Conservation (phyloP, 2,329 filamentous ascomycete species). For the Ampelomyces quisqualis region DNA sequence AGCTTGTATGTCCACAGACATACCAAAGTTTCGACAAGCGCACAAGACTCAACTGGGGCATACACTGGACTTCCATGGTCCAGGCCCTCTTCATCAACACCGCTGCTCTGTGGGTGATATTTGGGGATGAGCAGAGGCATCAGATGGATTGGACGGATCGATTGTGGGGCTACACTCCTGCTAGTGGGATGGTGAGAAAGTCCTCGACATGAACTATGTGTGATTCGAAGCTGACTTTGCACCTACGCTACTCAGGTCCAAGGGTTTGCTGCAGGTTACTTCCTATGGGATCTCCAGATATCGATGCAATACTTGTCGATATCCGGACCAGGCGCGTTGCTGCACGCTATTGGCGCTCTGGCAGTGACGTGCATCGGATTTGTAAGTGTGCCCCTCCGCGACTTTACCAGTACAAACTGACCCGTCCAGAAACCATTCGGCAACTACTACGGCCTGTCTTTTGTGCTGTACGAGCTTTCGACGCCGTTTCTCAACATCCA, state of each 20-base stretch:
- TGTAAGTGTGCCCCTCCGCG: no score
- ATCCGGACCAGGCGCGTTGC: conserved; percentile 72
- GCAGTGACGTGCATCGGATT: conserved; percentile 76
- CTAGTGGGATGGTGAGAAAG: conserved; percentile 60
- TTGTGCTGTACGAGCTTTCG: conserved; percentile 84
- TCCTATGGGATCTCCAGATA: conserved; percentile 76
- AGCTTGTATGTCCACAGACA: conserved; percentile 59
- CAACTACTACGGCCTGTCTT: conserved; percentile 77
- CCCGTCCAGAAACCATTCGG: conserved; percentile 69
- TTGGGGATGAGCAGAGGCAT: conserved; percentile 63
- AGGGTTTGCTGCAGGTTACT: conserved; percentile 75
- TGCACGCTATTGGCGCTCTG: conserved; percentile 72
- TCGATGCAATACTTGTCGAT: conserved; percentile 67
- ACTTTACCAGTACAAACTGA: no score
- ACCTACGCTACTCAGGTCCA: conserved; percentile 51
- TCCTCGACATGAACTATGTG: neutral
- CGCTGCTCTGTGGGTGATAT: conserved; percentile 71
- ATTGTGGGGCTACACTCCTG: conserved; percentile 76
- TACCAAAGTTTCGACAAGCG: conserved; percentile 63
- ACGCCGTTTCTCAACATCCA: conserved; percentile 83
- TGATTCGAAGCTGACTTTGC: neutral
- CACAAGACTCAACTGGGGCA: conserved; percentile 77
- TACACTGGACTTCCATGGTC: conserved; percentile 79
- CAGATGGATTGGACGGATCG: conserved; percentile 68
- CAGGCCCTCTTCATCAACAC: conserved; percentile 72